These are phyloP conservation scores for Dioscorea cayenensis DNA, from an alignment of 116 monocot genomes.

Conservation along the genomic window DNA sequence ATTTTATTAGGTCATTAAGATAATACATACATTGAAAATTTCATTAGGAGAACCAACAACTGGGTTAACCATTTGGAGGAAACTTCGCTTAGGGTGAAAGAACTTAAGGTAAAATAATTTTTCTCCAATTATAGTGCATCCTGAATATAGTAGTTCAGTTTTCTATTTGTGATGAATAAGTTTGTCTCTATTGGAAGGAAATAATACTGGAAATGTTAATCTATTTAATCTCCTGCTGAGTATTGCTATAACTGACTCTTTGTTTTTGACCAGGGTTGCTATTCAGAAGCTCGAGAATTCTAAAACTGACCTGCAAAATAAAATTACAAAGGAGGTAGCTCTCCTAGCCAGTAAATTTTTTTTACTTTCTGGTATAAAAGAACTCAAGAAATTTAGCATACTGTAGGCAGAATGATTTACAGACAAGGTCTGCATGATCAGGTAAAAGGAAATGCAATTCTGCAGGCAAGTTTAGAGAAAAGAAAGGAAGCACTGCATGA, in stretches of 20 bases:
- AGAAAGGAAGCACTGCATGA: slow-evolving; percentile 54
- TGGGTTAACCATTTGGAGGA: too few relatives aligned
- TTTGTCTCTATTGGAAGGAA: too few relatives aligned
- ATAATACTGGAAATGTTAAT: too few relatives aligned
- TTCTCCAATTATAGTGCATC: too few relatives aligned
- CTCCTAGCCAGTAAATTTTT: background rate
- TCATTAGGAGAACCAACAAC: too few relatives aligned
- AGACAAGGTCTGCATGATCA: slow-evolving; percentile 22
- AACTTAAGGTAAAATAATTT: too few relatives aligned
- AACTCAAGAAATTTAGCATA: background rate
- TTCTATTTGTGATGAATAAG: too few relatives aligned
- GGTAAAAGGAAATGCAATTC: slow-evolving; percentile 61
- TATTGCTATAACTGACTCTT: background rate
- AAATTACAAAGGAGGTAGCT: slow-evolving; percentile 71
- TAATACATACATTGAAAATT: too few relatives aligned
- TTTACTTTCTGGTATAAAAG: background rate
- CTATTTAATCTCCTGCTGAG: too few relatives aligned
- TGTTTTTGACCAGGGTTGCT: slow-evolving; percentile 22
- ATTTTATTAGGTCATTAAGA: too few relatives aligned
- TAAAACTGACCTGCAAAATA: slow-evolving; percentile 62
- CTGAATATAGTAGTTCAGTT: too few relatives aligned
- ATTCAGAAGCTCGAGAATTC: slow-evolving; percentile 66
- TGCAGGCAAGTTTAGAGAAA: slow-evolving; percentile 54
- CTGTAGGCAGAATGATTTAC: background rate
- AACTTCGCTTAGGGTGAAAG: too few relatives aligned